Evolutionary conservation across 371 early-diverging fungal genomes (phyloP).

Genomic region (Mucor piriformis): DNA sequence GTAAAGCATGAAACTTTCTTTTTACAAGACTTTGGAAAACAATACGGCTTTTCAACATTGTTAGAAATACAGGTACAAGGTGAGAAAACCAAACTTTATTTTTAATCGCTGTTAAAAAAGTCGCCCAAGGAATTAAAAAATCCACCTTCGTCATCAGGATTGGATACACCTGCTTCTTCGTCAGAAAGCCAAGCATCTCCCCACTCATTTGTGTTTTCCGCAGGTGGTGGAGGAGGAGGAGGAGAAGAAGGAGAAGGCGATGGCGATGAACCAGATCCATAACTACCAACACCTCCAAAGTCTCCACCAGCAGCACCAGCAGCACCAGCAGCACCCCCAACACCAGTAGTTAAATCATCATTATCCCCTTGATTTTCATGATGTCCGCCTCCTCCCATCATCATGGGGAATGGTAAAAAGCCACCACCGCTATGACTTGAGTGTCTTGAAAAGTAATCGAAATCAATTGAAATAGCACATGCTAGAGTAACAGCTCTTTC

Average conservation of each 20-base stretch:
- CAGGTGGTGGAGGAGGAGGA: conserved; percentile 13
- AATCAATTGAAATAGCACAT: conserved; percentile 87
- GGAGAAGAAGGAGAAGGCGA: conserved; percentile 11
- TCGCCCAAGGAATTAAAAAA: conserved; percentile 27
- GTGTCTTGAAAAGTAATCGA: conserved; percentile 89
- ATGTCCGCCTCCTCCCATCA: conserved; percentile 36
- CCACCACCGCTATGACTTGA: conserved; percentile 58
- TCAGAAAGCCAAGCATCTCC: conserved; percentile 47
- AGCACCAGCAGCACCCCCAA: conserved; percentile 1
- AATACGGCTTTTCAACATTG: conserved; percentile 6
- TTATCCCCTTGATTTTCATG: conserved; percentile 6
- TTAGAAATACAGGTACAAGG: not conserved
- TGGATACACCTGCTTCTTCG: conserved; percentile 47
- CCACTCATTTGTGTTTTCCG: conserved; percentile 29
- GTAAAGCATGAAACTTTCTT: conserved; percentile 14
- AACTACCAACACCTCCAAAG: not conserved
- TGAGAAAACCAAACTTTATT: not conserved
- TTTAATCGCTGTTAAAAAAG: conserved; percentile 25
- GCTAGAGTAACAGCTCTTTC: conserved; percentile 85
- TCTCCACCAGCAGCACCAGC: not conserved
- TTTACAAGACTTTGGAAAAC: not conserved
- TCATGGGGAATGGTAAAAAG: conserved; percentile 50
- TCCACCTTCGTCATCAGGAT: conserved; percentile 32
- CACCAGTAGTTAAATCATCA: not conserved
- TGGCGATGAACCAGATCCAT: not conserved